Evolutionary conservation across 306 rosid species (phyloP).

Genomic region (Geum urbanum): DNA sequence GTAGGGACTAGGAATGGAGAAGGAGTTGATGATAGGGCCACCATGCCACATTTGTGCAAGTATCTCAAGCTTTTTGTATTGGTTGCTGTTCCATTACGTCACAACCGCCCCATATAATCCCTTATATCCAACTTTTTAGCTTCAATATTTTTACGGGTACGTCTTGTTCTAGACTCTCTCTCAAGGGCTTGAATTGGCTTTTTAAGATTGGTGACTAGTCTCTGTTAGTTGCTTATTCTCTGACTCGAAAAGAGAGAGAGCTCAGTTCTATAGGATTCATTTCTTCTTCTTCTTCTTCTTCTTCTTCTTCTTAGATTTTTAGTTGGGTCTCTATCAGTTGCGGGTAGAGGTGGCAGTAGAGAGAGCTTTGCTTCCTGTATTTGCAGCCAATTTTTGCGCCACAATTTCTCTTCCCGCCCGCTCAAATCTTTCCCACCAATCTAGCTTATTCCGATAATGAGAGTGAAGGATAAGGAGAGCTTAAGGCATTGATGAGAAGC

Average conservation of each 20-base stretch:
- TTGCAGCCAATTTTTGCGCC: constrained; percentile 37
- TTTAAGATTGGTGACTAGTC: constrained; percentile 43
- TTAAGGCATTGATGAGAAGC: constrained; percentile 23
- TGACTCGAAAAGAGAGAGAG: constrained; percentile 27
- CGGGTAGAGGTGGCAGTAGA: constrained; percentile 51
- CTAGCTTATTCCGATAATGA: constrained; percentile 44
- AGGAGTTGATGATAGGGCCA: constrained; percentile 31
- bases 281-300: constrained; percentile 7
- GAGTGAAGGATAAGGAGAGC: constrained; percentile 25
- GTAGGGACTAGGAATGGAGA: constrained; percentile 48
- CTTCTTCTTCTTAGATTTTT: not conserved
- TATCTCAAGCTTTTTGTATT: constrained; percentile 28
- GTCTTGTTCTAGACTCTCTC: constrained; percentile 20
- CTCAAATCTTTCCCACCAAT: constrained; percentile 61
- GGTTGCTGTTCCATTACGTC: constrained; percentile 65
- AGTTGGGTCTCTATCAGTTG: constrained; percentile 51
- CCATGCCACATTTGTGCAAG: constrained; percentile 34
- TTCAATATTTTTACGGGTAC: not conserved
- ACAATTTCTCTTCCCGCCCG: constrained; percentile 34
- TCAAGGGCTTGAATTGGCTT: constrained; percentile 29
- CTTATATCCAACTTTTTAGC: constrained; percentile 4
- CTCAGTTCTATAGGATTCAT: not conserved
- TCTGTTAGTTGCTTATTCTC: constrained; percentile 9
- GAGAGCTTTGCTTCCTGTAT: constrained; percentile 23
- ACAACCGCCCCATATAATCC: constrained; percentile 34